Conservation (phyloP, 2,329 filamentous ascomycete species). For the Geoglossum cookeanum region DNA sequence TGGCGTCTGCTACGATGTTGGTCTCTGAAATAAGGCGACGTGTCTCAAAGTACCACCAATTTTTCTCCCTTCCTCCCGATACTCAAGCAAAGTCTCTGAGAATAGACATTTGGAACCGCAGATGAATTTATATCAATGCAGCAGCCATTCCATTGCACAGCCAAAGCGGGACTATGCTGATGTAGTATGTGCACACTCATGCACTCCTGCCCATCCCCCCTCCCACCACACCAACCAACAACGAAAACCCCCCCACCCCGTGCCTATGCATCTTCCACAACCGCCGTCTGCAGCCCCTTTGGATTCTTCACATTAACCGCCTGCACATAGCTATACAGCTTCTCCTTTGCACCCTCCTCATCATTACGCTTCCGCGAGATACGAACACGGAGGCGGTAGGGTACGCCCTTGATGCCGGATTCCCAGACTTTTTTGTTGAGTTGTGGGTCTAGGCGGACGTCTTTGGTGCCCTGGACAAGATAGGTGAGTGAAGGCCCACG, state of each 20-base stretch:
- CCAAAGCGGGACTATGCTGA: neutral
- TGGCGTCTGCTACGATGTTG: neutral
- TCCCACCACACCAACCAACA: neutral
- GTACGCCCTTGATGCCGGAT: conserved; percentile 94
- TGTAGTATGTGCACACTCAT: neutral
- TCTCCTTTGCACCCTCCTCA: conserved; percentile 98
- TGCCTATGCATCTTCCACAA: conserved; percentile 45
- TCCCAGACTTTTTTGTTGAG: conserved; percentile 99
- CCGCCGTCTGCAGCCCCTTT: conserved; percentile 86
- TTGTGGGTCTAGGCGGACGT: conserved; percentile 95
- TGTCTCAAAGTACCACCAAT: too few species aligned
- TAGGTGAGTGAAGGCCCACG: neutral
- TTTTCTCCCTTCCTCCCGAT: too few species aligned
- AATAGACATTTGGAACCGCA: too few species aligned
- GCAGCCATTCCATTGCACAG: neutral
- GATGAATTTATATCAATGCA: neutral
- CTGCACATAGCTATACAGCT: conserved; percentile 99
- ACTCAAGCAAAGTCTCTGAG: too few species aligned
- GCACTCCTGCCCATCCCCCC: neutral
- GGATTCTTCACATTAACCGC: conserved; percentile 98
- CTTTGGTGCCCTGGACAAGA: conserved; percentile 59
- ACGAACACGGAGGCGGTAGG: conserved; percentile 90
- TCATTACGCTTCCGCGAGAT: conserved; percentile 99
- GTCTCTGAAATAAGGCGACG: neutral
- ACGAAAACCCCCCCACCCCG: too few species aligned